These are phyloP conservation scores for Claviceps africana DNA, from an alignment of 2,329 filamentous ascomycete genomes.

Conservation along the genomic window DNA sequence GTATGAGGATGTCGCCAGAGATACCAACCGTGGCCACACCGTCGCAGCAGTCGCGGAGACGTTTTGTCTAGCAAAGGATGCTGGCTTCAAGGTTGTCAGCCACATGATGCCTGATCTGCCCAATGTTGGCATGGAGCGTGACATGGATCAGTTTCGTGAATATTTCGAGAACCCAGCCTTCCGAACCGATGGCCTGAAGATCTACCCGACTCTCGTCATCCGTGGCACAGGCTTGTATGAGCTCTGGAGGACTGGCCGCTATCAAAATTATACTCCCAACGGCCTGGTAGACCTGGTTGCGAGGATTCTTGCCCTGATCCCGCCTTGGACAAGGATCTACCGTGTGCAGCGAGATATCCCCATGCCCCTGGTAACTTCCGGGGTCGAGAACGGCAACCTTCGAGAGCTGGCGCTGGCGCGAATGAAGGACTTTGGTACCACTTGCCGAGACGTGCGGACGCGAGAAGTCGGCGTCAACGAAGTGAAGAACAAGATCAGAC, in stretches of 20 bases:
- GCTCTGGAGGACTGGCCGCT: slow-evolving; percentile 89
- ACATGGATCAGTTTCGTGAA: slow-evolving; percentile 90
- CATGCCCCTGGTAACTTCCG: slow-evolving; percentile 98
- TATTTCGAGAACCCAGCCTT: slow-evolving; percentile 97
- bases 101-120: slow-evolving; percentile 99
- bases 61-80: slow-evolving; percentile 93
- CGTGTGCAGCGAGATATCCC: slow-evolving; percentile 96
- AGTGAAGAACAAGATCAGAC: slow-evolving; percentile 96
- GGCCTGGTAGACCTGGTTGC: slow-evolving; percentile 91
- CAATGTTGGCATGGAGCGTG: slow-evolving; percentile 96
- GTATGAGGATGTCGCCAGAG: slow-evolving; percentile 95
- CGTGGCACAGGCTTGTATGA: slow-evolving; percentile 93
- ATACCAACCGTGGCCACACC: slow-evolving; percentile 93
- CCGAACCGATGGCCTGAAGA: slow-evolving; percentile 91
- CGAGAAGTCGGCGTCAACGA: slow-evolving; percentile 97
- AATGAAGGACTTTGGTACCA: slow-evolving; percentile 98
- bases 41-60: slow-evolving; percentile 92
- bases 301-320: slow-evolving; percentile 85
- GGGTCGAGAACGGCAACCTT: slow-evolving; percentile 94
- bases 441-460: slow-evolving; percentile 89
- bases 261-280: slow-evolving; percentile 98
- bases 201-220: slow-evolving; percentile 95
- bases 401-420: slow-evolving; percentile 85
- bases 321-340: slow-evolving; percentile 97
- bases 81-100: slow-evolving; percentile 95